Evolutionary conservation across 169 alveolate genomes (phyloP).

Genomic region (Miamiensis avidus): DNA sequence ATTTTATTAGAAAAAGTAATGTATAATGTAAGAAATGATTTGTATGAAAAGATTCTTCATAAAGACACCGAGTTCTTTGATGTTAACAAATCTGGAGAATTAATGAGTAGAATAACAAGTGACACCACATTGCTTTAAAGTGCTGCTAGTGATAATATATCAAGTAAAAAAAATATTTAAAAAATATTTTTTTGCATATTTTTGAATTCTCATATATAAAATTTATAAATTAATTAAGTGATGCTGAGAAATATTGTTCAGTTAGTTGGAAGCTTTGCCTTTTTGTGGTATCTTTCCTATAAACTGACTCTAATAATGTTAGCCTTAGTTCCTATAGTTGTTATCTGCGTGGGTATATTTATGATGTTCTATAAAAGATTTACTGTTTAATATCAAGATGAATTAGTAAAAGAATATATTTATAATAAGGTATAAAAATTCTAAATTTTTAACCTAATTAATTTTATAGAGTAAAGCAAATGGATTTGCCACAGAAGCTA

Average conservation of each 20-base stretch:
- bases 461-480: slow-evolving; percentile 4
- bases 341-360: slow-evolving; percentile 19
- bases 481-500: slow-evolving; percentile 32
- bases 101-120: slow-evolving; percentile 38
- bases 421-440: too few relatives aligned
- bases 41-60: slow-evolving; percentile 18
- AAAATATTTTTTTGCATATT: too few relatives aligned
- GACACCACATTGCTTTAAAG: slow-evolving; percentile 40
- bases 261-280: slow-evolving; percentile 22
- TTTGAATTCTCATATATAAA: too few relatives aligned
- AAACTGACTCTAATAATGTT: slow-evolving; percentile 26
- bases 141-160: slow-evolving; percentile 45
- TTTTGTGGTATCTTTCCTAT: slow-evolving; percentile 28
- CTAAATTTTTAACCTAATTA: too few relatives aligned
- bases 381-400: slow-evolving; percentile 17
- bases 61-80: slow-evolving; percentile 51
- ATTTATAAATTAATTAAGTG: neutral
- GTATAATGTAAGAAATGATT: slow-evolving; percentile 32
- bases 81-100: slow-evolving; percentile 45
- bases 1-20: slow-evolving; percentile 20
- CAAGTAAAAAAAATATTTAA: slow-evolving; percentile 4
- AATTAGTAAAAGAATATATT: neutral
- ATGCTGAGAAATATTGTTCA: slow-evolving; percentile 31
- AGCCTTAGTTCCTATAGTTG: slow-evolving; percentile 26
- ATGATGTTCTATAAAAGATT: slow-evolving; percentile 27